Evolutionary conservation across 176 grass and related monocot genomes (phyloP).

Genomic region (Microstegium vimineum): DNA sequence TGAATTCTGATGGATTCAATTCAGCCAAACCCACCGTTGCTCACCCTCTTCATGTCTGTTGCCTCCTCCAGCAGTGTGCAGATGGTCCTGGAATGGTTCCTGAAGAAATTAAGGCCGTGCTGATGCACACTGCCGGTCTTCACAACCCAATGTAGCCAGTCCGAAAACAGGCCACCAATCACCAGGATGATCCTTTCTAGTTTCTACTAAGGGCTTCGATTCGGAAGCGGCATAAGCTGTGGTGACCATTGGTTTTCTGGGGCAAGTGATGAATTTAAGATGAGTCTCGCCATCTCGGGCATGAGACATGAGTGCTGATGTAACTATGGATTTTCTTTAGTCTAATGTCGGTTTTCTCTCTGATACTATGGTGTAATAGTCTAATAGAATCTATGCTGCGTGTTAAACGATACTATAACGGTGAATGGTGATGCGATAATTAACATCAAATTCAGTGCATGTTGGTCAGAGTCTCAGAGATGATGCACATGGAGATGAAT

Average conservation of each 20-base stretch:
- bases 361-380: conserved; percentile 11
- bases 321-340: conserved; percentile 6
- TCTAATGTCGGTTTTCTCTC: neutral
- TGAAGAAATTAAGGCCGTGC: conserved; percentile 80
- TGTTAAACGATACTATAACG: conserved; percentile 19
- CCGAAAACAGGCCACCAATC: neutral
- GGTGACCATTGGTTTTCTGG: neutral
- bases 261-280: conserved; percentile 11
- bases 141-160: conserved; percentile 36
- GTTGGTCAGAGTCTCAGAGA: neutral
- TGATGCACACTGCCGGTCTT: conserved; percentile 57
- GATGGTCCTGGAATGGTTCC: conserved; percentile 40
- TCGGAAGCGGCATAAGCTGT: neutral
- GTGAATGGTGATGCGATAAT: conserved; percentile 18
- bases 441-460: neutral
- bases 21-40: neutral
- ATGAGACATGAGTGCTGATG: conserved; percentile 16
- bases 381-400: neutral
- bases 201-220: too few species aligned
- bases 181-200: neutral
- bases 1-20: neutral
- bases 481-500: neutral
- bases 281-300: conserved; percentile 36
- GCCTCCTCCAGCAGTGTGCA: conserved; percentile 51
- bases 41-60: conserved; percentile 19